A percentile compares a stretch with the other conserved stretches of the same genome.
Evolutionary conservation across 2,329 filamentous ascomycete genomes (phyloP).

Genomic region (Talaromyces sp.): DNA sequence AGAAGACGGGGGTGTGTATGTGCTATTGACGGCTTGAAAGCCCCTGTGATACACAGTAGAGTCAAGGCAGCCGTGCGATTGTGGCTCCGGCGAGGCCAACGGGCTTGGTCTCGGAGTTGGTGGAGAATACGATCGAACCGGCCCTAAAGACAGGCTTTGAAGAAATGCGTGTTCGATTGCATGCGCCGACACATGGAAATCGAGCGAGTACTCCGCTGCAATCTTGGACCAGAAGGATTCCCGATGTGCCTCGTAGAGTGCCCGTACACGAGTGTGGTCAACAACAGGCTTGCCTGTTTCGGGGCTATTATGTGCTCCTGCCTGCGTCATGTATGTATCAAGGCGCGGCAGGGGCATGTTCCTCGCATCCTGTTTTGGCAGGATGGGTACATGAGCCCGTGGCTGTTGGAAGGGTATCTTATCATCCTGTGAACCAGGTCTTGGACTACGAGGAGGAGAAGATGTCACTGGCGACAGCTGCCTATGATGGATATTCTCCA

Average conservation of each 20-base stretch:
- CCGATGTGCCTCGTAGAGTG: constrained; percentile 66
- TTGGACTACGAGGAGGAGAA: constrained; percentile 22
- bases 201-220: constrained; percentile 59
- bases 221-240: constrained; percentile 68
- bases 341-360: constrained; percentile 24
- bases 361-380: constrained; percentile 30
- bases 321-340: constrained; percentile 7
- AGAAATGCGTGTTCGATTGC: constrained; percentile 20
- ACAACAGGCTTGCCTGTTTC: constrained; percentile 31
- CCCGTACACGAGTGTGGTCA: constrained; percentile 61
- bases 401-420: constrained; percentile 9
- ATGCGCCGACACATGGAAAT: constrained; percentile 9
- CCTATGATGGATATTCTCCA: constrained; percentile 24
- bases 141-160: constrained; percentile 5
- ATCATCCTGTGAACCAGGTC: constrained; percentile 7
- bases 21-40: constrained; percentile 16
- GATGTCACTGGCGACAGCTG: constrained; percentile 47
- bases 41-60: constrained; percentile 6
- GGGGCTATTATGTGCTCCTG: constrained; percentile 33
- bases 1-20: not conserved
- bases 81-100: constrained; percentile 10
- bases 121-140: constrained; percentile 12
- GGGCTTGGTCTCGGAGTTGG: constrained; percentile 19
- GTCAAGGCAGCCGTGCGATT: constrained; percentile 2
- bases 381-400: constrained; percentile 26